Base-by-base conservation (phyloP, 805 yeast genomes). In the Wickerhamiella vanderwaltii region DNA sequence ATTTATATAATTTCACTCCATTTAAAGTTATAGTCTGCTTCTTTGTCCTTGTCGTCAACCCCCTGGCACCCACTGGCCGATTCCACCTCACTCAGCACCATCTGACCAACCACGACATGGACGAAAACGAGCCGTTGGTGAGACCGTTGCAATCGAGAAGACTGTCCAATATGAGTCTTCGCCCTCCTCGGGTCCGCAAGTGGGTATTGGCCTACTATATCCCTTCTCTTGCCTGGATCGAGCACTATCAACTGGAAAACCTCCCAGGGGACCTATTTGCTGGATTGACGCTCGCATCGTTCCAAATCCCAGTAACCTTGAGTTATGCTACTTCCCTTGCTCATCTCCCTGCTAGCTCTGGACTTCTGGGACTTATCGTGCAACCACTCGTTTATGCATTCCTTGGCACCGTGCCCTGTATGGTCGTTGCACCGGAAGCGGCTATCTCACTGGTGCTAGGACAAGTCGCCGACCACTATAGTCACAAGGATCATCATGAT, bases 371-470 rank as follows among this genome's bases (percentile, higher is more conserved):
- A 0, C 67, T 85, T 36, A 77, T 83, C 1, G 65, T 81, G 3
- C 84, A 91, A 0, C 93, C 95, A 0, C 61, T 79, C n/a, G 62
- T 82, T 6, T 86, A 86, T 56, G 69, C 84, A 5, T 46, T 85
- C 3, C 66, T 85, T 45, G 95, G 95, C 0, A 73, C 91, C 0
- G 93, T 85, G 1, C 95, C 95, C 0, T 79, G 78, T 45, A 74
- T 86, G 79, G 76, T 85, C 29, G 93, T 86, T 15, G 95, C 95
- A 0, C 95, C 95, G 1, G 93, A 86, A 58, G 87, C 88, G 15
- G 87, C 94, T 0, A 75, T 84, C 6, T 82, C 93, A 0, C 65
- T 87, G 51, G 75, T 86, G 11, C 76, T 81, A 19, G 95, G 95
- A 1, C 88, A 80, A 51, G 75, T 79, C 0, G 73, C 83, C 7